Base-by-base conservation (phyloP, 495 filamentous ascomycete genomes). In the Ascodesmis nigricans region DNA sequence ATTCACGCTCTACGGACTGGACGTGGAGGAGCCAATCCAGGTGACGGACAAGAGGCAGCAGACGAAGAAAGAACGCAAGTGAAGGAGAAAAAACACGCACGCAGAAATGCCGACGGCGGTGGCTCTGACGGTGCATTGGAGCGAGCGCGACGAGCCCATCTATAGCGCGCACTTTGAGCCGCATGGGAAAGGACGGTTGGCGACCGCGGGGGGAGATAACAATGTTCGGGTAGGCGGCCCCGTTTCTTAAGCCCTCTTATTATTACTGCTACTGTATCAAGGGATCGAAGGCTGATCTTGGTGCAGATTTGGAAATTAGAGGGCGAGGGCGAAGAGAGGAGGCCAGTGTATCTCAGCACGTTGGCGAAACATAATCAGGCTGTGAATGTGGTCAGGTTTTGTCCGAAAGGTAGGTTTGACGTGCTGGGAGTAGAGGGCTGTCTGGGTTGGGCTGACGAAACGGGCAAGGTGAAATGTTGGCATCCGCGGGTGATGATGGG, bases 381-480 rank as follows among this genome's bases (percentile, higher is more conserved):
- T 19, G 90, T 99, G 43, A 99, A 99, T 66, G 87, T 93, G 26
- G 90, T 99, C 13, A 67, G 87, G 45, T 99, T 83, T 63, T 75
- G 78, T 48, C 87, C 87, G 9, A 76, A 78, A 63, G 87, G 81
- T 87, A 57, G 30, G 54, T 43, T 31, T 33, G 23, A 6, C 8
- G 4, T 16, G 31, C 16, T 20, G 4, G 19, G n/a, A n/a, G n/a
- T n/a, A n/a, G n/a, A n/a, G n/a, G n/a, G n/a, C n/a, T n/a, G n/a
- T n/a, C n/a, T n/a, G n/a, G n/a, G 9, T 18, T 34, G 10, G 21
- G 19, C 1, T 14, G 5, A n/a, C n/a, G n/a, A n/a, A n/a, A n/a
- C n/a, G n/a, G n/a, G n/a, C n/a, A n/a, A 91, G 81, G 83, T 38
- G 84, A 95, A 55, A 71, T 84, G 53, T 69, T 95, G 40, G 87